Percentiles rank a stretch among this genome's conserved stretches.
These are phyloP conservation scores for Lichtheimia ramosa DNA, from an alignment of 371 early-diverging fungal genomes.

Conservation along the genomic window DNA sequence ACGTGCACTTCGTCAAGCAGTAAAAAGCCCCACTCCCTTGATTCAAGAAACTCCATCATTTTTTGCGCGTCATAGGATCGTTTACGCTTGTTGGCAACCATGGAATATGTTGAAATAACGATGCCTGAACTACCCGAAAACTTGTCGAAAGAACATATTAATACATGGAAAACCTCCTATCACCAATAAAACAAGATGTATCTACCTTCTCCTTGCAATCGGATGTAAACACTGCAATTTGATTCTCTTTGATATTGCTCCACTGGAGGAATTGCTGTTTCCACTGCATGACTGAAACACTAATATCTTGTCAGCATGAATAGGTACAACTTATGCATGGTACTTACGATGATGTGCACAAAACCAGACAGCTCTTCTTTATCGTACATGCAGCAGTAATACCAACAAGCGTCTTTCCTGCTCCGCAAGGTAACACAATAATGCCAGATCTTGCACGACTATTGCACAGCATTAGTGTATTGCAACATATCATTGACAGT, in stretches of 20 bases:
- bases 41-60: constrained; percentile 94
- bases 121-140: constrained; percentile 90
- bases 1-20: constrained; percentile 99
- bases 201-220: constrained; percentile 88
- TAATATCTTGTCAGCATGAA: constrained; percentile 1
- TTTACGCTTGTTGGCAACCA: constrained; percentile 96
- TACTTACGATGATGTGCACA: constrained; percentile 90
- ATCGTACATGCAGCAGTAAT: constrained; percentile 99
- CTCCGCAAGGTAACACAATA: constrained; percentile 99
- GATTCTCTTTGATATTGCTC: constrained; percentile 91
- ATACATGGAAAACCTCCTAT: neutral
- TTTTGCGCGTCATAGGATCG: constrained; percentile 95
- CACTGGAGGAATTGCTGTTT: constrained; percentile 95
- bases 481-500: neutral
- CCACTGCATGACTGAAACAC: constrained; percentile 99
- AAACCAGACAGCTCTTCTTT: constrained; percentile 94
- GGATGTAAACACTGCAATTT: constrained; percentile 97
- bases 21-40: constrained; percentile 98
- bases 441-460: constrained; percentile 98
- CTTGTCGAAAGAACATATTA: constrained; percentile 10
- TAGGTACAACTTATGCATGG: neutral
- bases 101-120: constrained; percentile 97
- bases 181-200: neutral
- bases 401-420: constrained; percentile 99
- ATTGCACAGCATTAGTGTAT: neutral